Base-by-base conservation (phyloP, 306 rosid species). In the Dalbergia oliveri region DNA sequence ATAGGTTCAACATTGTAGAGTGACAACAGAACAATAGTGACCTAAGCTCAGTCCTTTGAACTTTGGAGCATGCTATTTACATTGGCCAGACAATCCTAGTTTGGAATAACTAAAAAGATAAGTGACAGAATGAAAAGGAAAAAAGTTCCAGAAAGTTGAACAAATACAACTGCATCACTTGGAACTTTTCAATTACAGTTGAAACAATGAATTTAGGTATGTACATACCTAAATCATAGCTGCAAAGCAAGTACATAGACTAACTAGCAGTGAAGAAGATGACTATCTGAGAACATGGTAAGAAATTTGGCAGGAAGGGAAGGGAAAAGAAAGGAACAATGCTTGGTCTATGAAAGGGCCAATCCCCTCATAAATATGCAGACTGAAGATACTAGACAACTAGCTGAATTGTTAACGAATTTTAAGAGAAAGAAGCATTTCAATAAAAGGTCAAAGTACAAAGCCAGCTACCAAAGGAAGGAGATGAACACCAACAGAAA, bases 211-310 rank as follows among this genome's bases (percentile, higher is more conserved):
- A 11, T 65, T 49, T 59, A 10, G 34, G 75, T 35, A 67, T 69
- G 61, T 50, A 49, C 41, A 65, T 33, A 67, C 67, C 85, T 79
- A 80, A 60, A 66, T 26, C 66, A 79, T 66, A 75, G 69, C 66
- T 69, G 6, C 62, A 66, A 80, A 43, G 66, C 72, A 59, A 67
- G 11, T 54, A 71, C 72, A 83, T 67, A 76, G 78, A 69, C 54
- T 62, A 67, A 77, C 31, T 44, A 62, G 59, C 70, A 81, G 45
- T 10, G 76, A 44, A 61, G 45, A 70, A 72, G 21, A 69, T 45
- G 13, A 60, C 39, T 35, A 69, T 74, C 31, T 26, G 53, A 33
- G 49, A 79, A 69, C 23, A 58, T 47, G 72, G 10, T 19, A 43
- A 19, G 73, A 72, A 14, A 11, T 16, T 49, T 45, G 63, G 71